phyloP scores from a whole-genome alignment of 176 grass and related monocot species.

The Bromus sterilis region DNA sequence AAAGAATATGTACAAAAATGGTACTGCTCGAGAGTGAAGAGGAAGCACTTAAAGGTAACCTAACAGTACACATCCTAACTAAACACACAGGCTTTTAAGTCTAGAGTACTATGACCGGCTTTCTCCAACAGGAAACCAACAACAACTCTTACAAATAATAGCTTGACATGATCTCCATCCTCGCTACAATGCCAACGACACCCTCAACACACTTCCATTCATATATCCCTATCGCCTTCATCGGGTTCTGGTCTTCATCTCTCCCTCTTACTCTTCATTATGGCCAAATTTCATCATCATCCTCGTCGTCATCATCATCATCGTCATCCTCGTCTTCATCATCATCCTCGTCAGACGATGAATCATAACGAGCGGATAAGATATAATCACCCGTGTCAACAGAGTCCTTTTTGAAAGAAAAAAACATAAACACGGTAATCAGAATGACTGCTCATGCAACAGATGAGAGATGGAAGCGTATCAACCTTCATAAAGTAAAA shows the following conservation, averaged over 20 bases:
- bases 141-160: background rate
- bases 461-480: background rate
- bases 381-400: background rate
- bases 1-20: too few relatives aligned
- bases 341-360: slow-evolving; percentile 6
- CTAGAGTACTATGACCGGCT: background rate
- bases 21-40: too few relatives aligned
- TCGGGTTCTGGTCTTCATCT: background rate
- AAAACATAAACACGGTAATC: background rate
- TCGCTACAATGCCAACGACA: background rate
- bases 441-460: background rate
- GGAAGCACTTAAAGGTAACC: too few relatives aligned
- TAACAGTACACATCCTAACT: too few relatives aligned
- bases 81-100: too few relatives aligned
- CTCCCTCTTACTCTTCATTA: background rate
- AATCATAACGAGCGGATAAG: slow-evolving; percentile 1
- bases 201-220: background rate
- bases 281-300: background rate
- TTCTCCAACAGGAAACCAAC: background rate
- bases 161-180: background rate
- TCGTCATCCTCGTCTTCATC: background rate
- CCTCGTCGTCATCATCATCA: background rate
- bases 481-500: background rate
- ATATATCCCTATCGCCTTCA: background rate
- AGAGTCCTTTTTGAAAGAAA: background rate